Evolutionary conservation across 345 rosid genomes (phyloP).

Genomic region (Salix brachista): DNA sequence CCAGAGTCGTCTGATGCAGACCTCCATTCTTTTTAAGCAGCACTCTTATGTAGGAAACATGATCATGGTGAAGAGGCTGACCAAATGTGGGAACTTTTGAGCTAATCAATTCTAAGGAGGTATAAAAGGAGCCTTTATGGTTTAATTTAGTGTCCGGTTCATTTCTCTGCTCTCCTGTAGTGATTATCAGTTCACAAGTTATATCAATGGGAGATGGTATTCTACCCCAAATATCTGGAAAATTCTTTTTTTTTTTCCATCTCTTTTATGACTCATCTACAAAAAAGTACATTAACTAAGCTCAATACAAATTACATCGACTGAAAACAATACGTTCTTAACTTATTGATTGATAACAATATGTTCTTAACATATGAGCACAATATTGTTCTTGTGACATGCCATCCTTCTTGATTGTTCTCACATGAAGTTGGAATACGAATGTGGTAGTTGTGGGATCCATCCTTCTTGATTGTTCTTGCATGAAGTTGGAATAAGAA

Average conservation of each 20-base stretch:
- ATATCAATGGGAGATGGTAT: conserved; percentile 4
- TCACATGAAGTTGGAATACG: conserved; percentile 15
- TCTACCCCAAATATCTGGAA: neutral
- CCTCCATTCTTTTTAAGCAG: conserved; percentile 34
- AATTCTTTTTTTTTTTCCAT: neutral
- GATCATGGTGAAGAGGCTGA: conserved; percentile 32
- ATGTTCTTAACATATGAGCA: too few species aligned
- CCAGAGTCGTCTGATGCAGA: conserved; percentile 29
- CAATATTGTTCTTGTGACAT: neutral
- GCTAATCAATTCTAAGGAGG: conserved; percentile 38
- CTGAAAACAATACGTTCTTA: too few species aligned
- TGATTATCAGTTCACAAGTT: conserved; percentile 1
- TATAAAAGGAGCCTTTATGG: conserved; percentile 20
- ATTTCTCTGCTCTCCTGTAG: conserved; percentile 4
- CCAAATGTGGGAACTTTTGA: conserved; percentile 33
- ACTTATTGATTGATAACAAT: too few species aligned
- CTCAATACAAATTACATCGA: too few species aligned
- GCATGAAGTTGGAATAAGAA: too few species aligned
- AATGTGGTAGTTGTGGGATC: too few species aligned
- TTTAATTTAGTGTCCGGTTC: conserved; percentile 12
- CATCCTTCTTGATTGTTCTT: too few species aligned
- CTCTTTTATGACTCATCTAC: neutral
- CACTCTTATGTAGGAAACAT: conserved; percentile 26
- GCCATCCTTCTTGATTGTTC: conserved; percentile 5
- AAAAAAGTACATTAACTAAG: neutral